These are phyloP conservation scores for Astrocystis sublimbata DNA, from an alignment of 495 filamentous ascomycete species.

Conservation along the genomic window DNA sequence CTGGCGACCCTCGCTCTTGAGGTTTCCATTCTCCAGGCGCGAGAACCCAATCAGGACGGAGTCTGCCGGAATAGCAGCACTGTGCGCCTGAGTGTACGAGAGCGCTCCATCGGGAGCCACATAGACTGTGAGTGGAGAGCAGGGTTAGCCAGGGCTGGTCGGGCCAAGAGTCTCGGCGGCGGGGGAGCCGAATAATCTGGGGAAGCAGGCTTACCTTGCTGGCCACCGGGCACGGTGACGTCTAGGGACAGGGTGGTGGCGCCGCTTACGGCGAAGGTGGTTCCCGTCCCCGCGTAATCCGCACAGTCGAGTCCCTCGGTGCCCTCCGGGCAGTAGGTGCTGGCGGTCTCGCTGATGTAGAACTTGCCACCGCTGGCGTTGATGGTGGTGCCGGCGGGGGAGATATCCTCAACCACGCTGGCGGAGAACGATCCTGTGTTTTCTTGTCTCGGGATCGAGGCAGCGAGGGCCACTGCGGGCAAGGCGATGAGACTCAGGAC, in stretches of 20 bases:
- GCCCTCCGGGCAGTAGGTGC: conserved; percentile 27
- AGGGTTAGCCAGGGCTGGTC: not conserved
- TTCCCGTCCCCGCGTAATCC: conserved; percentile 20
- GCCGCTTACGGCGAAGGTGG: conserved; percentile 24
- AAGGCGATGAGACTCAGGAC: conserved; percentile 7
- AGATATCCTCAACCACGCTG: conserved; percentile 14
- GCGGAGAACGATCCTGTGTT: conserved; percentile 22
- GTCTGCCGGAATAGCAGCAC: conserved; percentile 21
- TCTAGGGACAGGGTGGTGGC: conserved; percentile 22
- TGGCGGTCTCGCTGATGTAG: conserved; percentile 25
- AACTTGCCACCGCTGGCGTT: conserved; percentile 34
- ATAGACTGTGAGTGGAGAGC: conserved; percentile 22
- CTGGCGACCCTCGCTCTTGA: conserved; percentile 22
- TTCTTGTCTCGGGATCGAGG: conserved; percentile 11
- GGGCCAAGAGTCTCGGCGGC: not conserved
- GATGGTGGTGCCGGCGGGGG: conserved; percentile 21
- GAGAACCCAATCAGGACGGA: conserved; percentile 22
- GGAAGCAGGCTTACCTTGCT: conserved; percentile 24
- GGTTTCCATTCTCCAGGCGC: conserved; percentile 6
- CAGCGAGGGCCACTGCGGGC: conserved; percentile 18
- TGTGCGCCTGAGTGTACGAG: conserved; percentile 27
- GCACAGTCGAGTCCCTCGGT: conserved; percentile 26
- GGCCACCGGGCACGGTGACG: conserved; percentile 30
- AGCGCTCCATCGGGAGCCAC: conserved; percentile 27
- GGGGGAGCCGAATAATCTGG: not conserved